phyloP scores from a whole-genome alignment of 257 asterid genomes.

The Gynochthodes officinalis region DNA sequence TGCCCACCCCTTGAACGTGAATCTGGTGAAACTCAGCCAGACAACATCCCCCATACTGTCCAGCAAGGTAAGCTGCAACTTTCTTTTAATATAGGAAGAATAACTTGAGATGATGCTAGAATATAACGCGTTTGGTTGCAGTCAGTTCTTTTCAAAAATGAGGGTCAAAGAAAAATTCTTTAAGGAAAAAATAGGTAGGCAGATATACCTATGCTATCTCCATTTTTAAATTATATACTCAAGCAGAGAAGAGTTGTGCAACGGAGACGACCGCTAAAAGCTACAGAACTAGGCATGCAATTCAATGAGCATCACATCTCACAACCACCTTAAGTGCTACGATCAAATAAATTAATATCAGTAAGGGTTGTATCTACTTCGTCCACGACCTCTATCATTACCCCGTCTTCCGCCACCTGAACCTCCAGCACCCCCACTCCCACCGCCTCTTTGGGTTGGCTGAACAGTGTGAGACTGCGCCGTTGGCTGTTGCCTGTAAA shows the following conservation, averaged over 20 bases:
- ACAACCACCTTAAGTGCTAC: not conserved
- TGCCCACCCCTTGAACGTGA: not conserved
- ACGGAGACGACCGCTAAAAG: not conserved
- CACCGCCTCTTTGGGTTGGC: slow-evolving; percentile 67
- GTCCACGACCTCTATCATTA: slow-evolving; percentile 47
- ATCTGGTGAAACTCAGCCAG: not conserved
- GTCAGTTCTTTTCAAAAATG: too few species aligned
- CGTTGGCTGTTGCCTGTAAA: slow-evolving; percentile 87
- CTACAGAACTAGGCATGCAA: not conserved
- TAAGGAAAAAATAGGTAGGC: not conserved
- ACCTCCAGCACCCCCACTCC: slow-evolving; percentile 22
- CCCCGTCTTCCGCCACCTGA: slow-evolving; percentile 39
- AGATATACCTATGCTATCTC: not conserved
- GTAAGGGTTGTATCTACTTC: slow-evolving; percentile 82
- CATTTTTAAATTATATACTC: not conserved
- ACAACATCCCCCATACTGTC: not conserved
- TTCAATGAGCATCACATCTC: not conserved
- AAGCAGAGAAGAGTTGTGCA: not conserved
- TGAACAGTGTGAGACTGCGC: slow-evolving; percentile 53
- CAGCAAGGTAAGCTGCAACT: not conserved
- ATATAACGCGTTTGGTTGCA: not conserved
- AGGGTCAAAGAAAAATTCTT: too few species aligned
- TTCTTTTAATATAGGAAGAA: not conserved
- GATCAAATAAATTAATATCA: slow-evolving; percentile 4
- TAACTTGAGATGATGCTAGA: not conserved